Evolutionary conservation across 208 protist species (phyloP).

Genomic region (Kentomonas sorsogonicus): DNA sequence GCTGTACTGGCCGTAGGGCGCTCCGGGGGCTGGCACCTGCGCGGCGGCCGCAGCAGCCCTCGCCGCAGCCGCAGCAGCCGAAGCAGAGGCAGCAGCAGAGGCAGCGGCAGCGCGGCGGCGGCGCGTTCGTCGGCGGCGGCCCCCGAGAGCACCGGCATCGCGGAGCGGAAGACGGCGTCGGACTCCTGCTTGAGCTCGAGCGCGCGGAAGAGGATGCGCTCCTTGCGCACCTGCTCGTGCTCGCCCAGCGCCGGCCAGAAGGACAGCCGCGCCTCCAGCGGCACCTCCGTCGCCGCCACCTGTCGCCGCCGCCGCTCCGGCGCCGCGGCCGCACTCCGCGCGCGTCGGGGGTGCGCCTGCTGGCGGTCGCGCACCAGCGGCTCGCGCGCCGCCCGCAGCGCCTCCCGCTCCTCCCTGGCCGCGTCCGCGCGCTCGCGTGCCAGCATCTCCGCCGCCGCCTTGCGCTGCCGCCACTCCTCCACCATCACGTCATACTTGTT

Average conservation of each 20-base stretch:
- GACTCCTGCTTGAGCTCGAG: constrained; percentile 34
- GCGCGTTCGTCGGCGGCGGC: constrained; percentile 14
- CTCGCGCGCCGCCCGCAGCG: constrained; percentile 41
- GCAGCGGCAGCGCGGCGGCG: constrained; percentile 12
- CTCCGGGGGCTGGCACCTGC: not conserved
- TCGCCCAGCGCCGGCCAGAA: constrained; percentile 81
- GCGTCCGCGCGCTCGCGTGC: constrained; percentile 52
- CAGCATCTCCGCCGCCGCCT: constrained; percentile 53
- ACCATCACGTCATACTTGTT: constrained; percentile 89
- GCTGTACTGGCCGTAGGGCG: not conserved
- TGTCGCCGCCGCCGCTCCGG: constrained; percentile 5
- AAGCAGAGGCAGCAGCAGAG: constrained; percentile 1
- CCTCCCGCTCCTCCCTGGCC: constrained; percentile 42
- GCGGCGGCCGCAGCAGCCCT: not conserved
- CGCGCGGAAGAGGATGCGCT: constrained; percentile 64
- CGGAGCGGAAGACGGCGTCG: constrained; percentile 32
- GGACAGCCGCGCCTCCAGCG: constrained; percentile 70
- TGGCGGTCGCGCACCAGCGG: constrained; percentile 40
- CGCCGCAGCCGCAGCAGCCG: not conserved
- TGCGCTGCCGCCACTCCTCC: constrained; percentile 84
- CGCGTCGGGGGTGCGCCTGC: constrained; percentile 19
- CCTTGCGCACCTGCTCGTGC: constrained; percentile 68
- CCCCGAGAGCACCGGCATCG: constrained; percentile 34
- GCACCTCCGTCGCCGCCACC: constrained; percentile 26
- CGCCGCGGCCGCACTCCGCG: constrained; percentile 23